These are phyloP conservation scores for Chenopodium quinoa DNA, from an alignment of 148 eudicot genomes.

Conservation along the genomic window DNA sequence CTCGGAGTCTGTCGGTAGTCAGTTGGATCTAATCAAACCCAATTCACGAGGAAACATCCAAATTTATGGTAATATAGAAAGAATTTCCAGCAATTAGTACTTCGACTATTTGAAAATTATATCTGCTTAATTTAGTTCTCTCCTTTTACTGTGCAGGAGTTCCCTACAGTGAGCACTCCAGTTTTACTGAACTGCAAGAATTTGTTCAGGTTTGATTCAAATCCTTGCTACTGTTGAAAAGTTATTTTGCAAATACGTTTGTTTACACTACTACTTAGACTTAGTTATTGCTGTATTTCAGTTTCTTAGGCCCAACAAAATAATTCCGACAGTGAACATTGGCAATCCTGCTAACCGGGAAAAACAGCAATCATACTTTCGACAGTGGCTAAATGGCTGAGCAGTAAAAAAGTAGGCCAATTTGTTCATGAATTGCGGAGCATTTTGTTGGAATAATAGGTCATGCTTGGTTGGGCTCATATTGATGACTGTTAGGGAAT, in stretches of 20 bases:
- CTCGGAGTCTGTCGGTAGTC: constrained; percentile 51
- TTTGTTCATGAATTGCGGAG: too few species aligned
- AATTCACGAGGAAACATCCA: constrained; percentile 45
- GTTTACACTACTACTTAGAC: neutral
- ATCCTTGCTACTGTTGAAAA: neutral
- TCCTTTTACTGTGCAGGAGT: constrained; percentile 44
- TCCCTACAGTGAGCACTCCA: constrained; percentile 75
- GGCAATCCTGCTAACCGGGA: constrained; percentile 51
- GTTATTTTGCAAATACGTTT: neutral
- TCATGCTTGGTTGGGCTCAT: neutral
- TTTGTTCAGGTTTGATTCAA: constrained; percentile 52
- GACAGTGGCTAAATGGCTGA: constrained; percentile 47
- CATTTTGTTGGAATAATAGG: neutral
- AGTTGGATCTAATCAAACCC: constrained; percentile 57
- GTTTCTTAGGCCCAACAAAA: constrained; percentile 60
- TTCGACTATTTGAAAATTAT: neutral
- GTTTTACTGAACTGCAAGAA: constrained; percentile 59
- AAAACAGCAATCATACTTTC: constrained; percentile 57
- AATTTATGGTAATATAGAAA: constrained; percentile 45
- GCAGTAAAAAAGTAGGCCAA: neutral
- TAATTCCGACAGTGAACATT: constrained; percentile 70
- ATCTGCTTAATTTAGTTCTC: neutral
- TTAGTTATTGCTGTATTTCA: constrained; percentile 22
- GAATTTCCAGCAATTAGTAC: neutral
- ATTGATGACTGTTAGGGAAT: neutral